These are phyloP conservation scores for Boehmeria nivea DNA, from an alignment of 306 rosid species.

Conservation along the genomic window DNA sequence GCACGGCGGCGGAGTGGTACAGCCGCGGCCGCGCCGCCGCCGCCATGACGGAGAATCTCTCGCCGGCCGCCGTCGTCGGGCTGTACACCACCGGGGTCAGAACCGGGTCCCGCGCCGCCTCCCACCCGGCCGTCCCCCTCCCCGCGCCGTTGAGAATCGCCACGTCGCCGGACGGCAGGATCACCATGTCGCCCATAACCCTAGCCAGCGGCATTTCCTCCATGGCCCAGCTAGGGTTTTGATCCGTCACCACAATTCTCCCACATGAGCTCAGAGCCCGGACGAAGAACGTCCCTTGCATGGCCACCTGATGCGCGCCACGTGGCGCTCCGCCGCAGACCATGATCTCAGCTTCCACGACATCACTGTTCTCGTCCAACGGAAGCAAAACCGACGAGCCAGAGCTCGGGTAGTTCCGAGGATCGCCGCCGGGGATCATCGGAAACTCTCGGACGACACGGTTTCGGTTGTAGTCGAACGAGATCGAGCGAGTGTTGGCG, in stretches of 20 bases:
- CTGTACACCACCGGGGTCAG: slow-evolving; percentile 39
- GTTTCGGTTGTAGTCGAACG: slow-evolving; percentile 48
- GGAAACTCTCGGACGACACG: slow-evolving; percentile 51
- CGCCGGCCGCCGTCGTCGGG: neutral
- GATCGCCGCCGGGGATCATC: slow-evolving; percentile 48
- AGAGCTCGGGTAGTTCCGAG: slow-evolving; percentile 73
- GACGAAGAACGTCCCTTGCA: slow-evolving; percentile 19
- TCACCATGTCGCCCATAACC: slow-evolving; percentile 70
- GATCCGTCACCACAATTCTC: slow-evolving; percentile 33
- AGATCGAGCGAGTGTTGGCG: slow-evolving; percentile 55
- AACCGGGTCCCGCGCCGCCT: slow-evolving; percentile 39
- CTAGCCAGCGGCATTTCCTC: slow-evolving; percentile 66
- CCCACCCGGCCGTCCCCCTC: slow-evolving; percentile 76
- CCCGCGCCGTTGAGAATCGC: slow-evolving; percentile 53
- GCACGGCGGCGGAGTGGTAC: slow-evolving; percentile 58
- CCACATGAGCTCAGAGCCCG: slow-evolving; percentile 48
- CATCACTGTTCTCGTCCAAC: slow-evolving; percentile 35
- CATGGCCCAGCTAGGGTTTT: slow-evolving; percentile 53
- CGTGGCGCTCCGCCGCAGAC: slow-evolving; percentile 70
- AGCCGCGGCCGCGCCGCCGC: slow-evolving; percentile 44
- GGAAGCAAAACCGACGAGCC: slow-evolving; percentile 84
- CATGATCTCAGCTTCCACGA: slow-evolving; percentile 41
- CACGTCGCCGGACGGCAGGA: slow-evolving; percentile 59
- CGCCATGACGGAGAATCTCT: slow-evolving; percentile 36
- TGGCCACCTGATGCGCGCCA: slow-evolving; percentile 23